These are phyloP conservation scores for Paecilomyces niveus DNA, from an alignment of 2,329 filamentous ascomycete genomes.

Conservation along the genomic window DNA sequence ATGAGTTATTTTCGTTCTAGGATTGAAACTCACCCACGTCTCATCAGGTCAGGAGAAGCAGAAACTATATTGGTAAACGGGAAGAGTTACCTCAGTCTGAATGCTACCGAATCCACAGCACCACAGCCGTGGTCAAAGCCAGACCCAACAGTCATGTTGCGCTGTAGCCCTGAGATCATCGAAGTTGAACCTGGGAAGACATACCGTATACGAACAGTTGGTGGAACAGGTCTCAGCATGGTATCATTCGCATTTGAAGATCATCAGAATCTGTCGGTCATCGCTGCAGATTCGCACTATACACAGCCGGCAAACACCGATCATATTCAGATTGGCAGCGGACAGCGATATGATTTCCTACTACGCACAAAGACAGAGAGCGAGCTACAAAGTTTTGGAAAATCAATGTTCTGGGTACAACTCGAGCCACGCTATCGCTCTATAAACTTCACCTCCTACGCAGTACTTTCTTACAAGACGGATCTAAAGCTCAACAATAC, in stretches of 20 bases:
- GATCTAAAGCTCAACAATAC: conserved; percentile 2
- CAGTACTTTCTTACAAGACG: conserved; percentile 15
- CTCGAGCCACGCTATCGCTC: conserved; percentile 19
- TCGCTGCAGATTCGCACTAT: conserved; percentile 50
- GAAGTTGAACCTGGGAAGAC: conserved; percentile 53
- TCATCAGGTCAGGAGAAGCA: neutral
- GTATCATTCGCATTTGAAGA: conserved; percentile 50
- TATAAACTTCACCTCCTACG: conserved; percentile 17
- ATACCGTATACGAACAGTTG: conserved; percentile 57
- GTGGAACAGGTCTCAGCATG: conserved; percentile 49
- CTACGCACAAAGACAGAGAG: conserved; percentile 43
- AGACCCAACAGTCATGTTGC: too few relatives aligned
- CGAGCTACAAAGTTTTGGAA: conserved; percentile 23
- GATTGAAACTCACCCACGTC: neutral
- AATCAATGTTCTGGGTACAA: conserved; percentile 44
- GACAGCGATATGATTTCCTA: conserved; percentile 56
- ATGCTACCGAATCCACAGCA: neutral
- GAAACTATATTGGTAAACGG: neutral
- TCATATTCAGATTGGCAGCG: conserved; percentile 50
- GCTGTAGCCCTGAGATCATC: conserved; percentile 32
- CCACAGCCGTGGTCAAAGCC: too few relatives aligned
- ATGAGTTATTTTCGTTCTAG: neutral
- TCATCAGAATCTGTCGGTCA: conserved; percentile 49
- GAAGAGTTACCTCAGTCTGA: neutral
- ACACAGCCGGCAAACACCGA: conserved; percentile 25